Evolutionary conservation across 768 basidiomycete genomes (phyloP), one percentile per base, ranked within the genome.

Genomic region (Hemileccinum impolitum): DNA sequence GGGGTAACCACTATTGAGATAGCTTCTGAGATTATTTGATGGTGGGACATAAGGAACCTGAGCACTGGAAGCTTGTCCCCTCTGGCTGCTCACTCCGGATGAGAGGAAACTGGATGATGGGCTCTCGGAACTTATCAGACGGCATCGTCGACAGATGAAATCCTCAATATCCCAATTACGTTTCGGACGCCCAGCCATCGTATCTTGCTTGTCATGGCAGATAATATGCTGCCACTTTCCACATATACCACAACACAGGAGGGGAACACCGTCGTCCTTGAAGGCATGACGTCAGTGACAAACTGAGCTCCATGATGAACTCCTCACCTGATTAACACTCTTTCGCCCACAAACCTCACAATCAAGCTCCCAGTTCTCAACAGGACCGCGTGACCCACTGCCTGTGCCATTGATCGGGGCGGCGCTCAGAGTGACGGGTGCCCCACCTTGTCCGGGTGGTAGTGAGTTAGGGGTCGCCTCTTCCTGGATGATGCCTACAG

Each of bases 121-220:
- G 21, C 30, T 42, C 46, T 44, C 57, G 17, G 52, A 48, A 18
- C 44, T 47, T 41, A 45, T 47, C 18, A 51, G 38, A 39, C 59
- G 77, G 65, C 90, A 92, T 30, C 71, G 71, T 39, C 70, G 71
- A 64, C 90, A 94, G 51, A 82, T 65, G 62, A 96, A 96, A 36
- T 93, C 88, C 46, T 87, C 89, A n/a, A 71, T 61, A 43, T 89
- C 81, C 94, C 94, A 96, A 57, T 94, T 82, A 17, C 92, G 81
- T 55, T 73, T 78, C 4, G 78, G 80, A 13, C 76, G 77, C 19
- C 90, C 87, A 38, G 79, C 76, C 18, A 73, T 68, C 26, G 70
- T 67, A 65, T 94, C 93, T 25, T 75, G 80, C 41, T 67, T 70
- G 60, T 95, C 89, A 60, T 94, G 90, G 59, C 94, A 96, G 18